Evolutionary conservation across 1,284 basidiomycete genomes (phyloP).

Genomic region (Cryptococcus hybrid): DNA sequence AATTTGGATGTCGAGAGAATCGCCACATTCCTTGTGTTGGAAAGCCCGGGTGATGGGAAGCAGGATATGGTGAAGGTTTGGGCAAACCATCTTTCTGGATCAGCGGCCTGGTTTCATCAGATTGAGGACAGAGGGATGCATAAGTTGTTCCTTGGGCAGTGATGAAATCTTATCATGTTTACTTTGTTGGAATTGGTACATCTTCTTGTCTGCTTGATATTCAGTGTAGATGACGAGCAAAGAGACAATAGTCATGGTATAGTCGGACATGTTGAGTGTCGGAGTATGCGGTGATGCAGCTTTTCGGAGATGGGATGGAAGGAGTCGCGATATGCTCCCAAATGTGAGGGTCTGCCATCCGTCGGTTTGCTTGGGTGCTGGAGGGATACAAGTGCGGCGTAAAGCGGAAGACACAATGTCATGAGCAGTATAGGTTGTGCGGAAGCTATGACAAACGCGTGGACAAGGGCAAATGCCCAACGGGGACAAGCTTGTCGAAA

Average conservation of each 20-base stretch:
- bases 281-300: constrained; percentile 48
- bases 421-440: constrained; percentile 61
- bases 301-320: constrained; percentile 10
- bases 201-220: constrained; percentile 85
- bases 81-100: constrained; percentile 10
- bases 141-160: constrained; percentile 2
- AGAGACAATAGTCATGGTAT: constrained; percentile 55
- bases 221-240: constrained; percentile 65
- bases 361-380: constrained; percentile 52
- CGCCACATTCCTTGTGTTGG: constrained; percentile 79
- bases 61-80: constrained; percentile 47
- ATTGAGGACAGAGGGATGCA: constrained; percentile 5
- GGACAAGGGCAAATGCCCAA: constrained; percentile 73
- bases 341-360: constrained; percentile 13
- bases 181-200: constrained; percentile 74
- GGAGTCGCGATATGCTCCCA: constrained; percentile 6
- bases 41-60: constrained; percentile 70
- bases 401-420: constrained; percentile 58
- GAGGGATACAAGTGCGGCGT: constrained; percentile 34
- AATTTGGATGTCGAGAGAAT: constrained; percentile 87
- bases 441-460: constrained; percentile 69
- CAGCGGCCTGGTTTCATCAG: constrained; percentile 4
- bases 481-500: constrained; percentile 63
- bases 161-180: constrained; percentile 58
- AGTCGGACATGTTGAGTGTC: constrained; percentile 62